phyloP scores from a whole-genome alignment of 345 rosid species.

The Linum lewisii region DNA sequence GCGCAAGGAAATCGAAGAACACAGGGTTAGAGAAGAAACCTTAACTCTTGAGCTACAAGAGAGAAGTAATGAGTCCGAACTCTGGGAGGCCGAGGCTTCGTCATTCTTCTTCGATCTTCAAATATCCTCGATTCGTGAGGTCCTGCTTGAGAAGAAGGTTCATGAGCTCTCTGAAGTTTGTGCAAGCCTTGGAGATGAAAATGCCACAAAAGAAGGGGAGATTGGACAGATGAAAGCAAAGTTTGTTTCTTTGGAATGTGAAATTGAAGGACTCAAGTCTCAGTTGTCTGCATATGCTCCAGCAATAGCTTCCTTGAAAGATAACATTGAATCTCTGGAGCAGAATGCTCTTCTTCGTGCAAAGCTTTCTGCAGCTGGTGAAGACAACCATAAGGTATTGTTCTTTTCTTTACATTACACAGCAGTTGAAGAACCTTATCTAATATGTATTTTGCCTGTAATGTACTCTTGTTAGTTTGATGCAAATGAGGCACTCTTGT shows the following conservation, averaged over 20 bases:
- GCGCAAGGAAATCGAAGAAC: conserved; percentile 41
- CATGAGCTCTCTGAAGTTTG: conserved; percentile 21
- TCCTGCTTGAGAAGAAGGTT: conserved; percentile 42
- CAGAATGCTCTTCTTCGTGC: conserved; percentile 24
- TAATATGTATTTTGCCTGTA: neutral
- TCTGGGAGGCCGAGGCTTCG: conserved; percentile 91
- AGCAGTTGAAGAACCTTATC: conserved; percentile 4
- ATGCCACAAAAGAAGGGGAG: conserved; percentile 17
- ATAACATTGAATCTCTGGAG: conserved; percentile 19
- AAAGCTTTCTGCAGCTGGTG: conserved; percentile 11
- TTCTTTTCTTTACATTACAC: conserved; percentile 5
- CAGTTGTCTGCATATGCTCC: conserved; percentile 25
- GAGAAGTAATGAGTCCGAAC: conserved; percentile 62
- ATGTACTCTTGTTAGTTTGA: neutral
- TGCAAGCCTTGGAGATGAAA: conserved; percentile 16
- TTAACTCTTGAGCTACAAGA: conserved; percentile 71
- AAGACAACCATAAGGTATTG: conserved; percentile 26
- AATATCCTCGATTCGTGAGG: conserved; percentile 52
- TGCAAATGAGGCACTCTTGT: no score
- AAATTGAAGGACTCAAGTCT: conserved; percentile 18
- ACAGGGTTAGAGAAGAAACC: conserved; percentile 45
- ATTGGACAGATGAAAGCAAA: conserved; percentile 18
- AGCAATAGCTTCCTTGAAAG: conserved; percentile 14
- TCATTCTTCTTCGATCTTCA: conserved; percentile 86
- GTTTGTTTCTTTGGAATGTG: conserved; percentile 15